Percentiles rank a stretch among this genome's conserved stretches.
phyloP scores from a whole-genome alignment of 2,329 filamentous ascomycete genomes.

The Trichoderma asperellum region DNA sequence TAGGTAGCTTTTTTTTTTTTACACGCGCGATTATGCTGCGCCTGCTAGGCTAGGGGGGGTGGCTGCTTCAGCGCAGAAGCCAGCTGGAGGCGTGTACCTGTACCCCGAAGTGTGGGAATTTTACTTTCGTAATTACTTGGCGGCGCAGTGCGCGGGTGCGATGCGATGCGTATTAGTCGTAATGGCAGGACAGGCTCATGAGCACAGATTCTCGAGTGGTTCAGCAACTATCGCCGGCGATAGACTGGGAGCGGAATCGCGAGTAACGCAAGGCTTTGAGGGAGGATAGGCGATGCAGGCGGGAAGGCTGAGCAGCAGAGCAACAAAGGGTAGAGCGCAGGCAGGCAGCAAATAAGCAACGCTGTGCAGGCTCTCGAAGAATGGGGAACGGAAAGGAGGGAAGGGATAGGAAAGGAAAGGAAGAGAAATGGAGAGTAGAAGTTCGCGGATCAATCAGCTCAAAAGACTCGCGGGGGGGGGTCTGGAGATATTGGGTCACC shows the following conservation, averaged over 20 bases:
- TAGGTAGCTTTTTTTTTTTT: conserved; percentile 33
- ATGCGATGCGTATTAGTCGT: background rate
- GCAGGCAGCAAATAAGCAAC: conserved; percentile 2
- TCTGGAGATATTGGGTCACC: conserved; percentile 13
- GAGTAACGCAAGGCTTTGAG: background rate
- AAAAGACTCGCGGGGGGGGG: conserved; percentile 1
- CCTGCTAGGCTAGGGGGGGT: conserved; percentile 30
- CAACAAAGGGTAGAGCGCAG: background rate
- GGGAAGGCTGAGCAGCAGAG: background rate
- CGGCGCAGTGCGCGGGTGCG: conserved; percentile 2
- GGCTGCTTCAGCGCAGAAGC: conserved; percentile 12
- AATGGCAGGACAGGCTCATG: background rate
- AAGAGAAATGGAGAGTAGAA: background rate
- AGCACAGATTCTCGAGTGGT: background rate
- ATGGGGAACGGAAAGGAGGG: background rate
- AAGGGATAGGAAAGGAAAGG: background rate
- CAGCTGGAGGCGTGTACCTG: conserved; percentile 27
- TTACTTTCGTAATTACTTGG: conserved; percentile 16
- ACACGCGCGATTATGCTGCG: conserved; percentile 35
- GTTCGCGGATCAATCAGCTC: background rate
- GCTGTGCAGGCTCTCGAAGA: background rate
- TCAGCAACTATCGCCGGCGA: conserved; percentile 21
- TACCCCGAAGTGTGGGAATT: conserved; percentile 13
- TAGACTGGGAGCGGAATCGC: background rate
- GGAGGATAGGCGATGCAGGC: background rate